Evolutionary conservation across 495 filamentous ascomycete genomes (phyloP), one percentile per base, ranked within the genome.

Genomic region (Staphylotrichum longicolle): DNA sequence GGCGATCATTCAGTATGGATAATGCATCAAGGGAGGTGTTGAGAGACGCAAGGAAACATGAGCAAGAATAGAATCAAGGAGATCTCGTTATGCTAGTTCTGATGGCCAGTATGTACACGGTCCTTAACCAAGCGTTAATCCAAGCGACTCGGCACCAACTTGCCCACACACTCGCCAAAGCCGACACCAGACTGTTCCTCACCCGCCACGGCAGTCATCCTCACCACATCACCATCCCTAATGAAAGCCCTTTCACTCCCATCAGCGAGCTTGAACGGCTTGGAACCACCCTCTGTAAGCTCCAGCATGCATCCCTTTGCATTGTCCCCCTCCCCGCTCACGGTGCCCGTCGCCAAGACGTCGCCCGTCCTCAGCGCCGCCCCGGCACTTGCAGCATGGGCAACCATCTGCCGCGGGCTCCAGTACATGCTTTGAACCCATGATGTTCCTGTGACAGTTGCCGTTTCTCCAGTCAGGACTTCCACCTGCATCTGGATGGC

Each of bases 331-430:
- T 70, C 78, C n/a, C 88, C 88, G 15, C 82, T 87, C 61, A 91
- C 88, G 1, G 88, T 91, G 10, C 88, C 88, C 7, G 85, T 88
- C 30, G 86, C 88, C 2, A 91, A 67, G 54, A 91, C 66, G 61
- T 91, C 88, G 37, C 88, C 88, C 0, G 86, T 80, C 45, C 82
- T 77, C 70, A 91, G 68, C 40, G 53, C 53, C 5, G 53, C 39
- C 0, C 53, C 53, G 8, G 53, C 53, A 15, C 53, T 56, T 4
- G 15, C 53, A 0, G 53, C 53, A 35, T 56, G 53, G 3, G 53
- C 53, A 15, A 56, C 3, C 53, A 56, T 56, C 30, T 56, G 53
- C 53, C 53, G 9, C 27, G 53, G 4, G 6, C 40, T 14, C 53
- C 53, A 56, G 30, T 56, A 56, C 40, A 56, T 7, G 27, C 11